These are phyloP conservation scores for Pyricularia sp. DNA, from an alignment of 2,329 filamentous ascomycete species.

Conservation along the genomic window DNA sequence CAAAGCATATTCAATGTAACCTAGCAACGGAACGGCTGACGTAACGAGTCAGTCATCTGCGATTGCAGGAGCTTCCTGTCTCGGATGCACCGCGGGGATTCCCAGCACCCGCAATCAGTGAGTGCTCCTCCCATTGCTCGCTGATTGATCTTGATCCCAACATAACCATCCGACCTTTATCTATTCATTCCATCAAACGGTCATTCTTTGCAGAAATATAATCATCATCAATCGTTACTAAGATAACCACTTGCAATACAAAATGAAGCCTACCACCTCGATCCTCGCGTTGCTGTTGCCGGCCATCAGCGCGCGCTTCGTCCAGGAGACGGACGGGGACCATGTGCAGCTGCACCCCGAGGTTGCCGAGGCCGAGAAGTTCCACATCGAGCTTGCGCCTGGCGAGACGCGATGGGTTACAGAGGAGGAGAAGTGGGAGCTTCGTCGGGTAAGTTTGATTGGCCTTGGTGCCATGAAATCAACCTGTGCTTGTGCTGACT, in stretches of 20 bases:
- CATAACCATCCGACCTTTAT: background rate
- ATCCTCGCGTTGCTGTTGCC: constrained; percentile 46
- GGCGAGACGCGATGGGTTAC: constrained; percentile 80
- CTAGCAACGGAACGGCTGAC: background rate
- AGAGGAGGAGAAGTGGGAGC: constrained; percentile 89
- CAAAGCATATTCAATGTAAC: background rate
- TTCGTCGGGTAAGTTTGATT: constrained; percentile 60
- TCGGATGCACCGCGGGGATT: background rate
- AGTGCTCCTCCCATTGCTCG: background rate
- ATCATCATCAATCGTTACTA: background rate
- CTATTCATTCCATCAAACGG: background rate
- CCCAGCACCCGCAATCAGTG: background rate
- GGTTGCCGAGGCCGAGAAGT: constrained; percentile 38
- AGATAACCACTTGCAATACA: constrained; percentile 3
- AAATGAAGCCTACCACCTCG: constrained; percentile 45
- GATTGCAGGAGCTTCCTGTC: background rate
- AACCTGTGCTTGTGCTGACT: background rate
- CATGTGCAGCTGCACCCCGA: constrained; percentile 39
- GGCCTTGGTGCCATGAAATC: background rate
- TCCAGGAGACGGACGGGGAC: constrained; percentile 41
- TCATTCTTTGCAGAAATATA: background rate
- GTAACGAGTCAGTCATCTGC: background rate
- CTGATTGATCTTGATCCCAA: background rate
- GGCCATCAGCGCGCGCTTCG: constrained; percentile 44
- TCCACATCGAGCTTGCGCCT: constrained; percentile 75